Evolutionary conservation across 2,329 filamentous ascomycete genomes (phyloP), one percentile per base, ranked within the genome.

Genomic region (Pleomassaria siparia): DNA sequence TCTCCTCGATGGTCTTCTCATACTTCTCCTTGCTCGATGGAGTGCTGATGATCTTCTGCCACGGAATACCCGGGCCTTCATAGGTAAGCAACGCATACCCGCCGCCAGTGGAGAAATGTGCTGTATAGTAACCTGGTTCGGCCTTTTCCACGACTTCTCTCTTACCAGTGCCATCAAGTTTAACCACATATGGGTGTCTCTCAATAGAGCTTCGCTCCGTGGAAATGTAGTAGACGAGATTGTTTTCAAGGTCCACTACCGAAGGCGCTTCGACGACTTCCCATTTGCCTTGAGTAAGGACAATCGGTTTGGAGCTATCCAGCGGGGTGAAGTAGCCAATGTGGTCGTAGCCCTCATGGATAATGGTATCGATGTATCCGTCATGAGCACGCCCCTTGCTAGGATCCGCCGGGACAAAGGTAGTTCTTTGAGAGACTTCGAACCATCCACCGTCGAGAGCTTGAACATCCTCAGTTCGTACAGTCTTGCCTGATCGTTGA

Each of bases 401-500:
- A 18, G 87, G 81, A 66, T 96, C 89, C 3, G 90, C 88, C 2
- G 94, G 94, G 47, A 99, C 86, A 64, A 87, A 97, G 12, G 78
- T 84, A 3, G 91, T 96, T 33, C 86, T 83, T 60, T 96, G 87
- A 1, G 90, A 89, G 33, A 96, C 89, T 72, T 99, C 94, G 60
- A 96, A 92, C 94, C 94, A 99, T 26, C 94, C 95, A 18, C 91
- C 91, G 67, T 99, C 94, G n/a, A 96, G 78, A 47, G 86, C 80
- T 55, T 84, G 82, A 40, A 96, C 84, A 68, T 99, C 84, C 40
- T 89, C 81, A 16, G 85, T 87, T 54, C 92, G 81, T 40, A 96
- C 84, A 0, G 88, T 86, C 69, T 87, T 88, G 24, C 89, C 91
- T 16, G 81, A 84, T 40, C 90, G 85, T 2, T 79, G 74, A 18